Evolutionary conservation across 192 early-diverging fungal species (phyloP).

Genomic region (Coemansia sp.): DNA sequence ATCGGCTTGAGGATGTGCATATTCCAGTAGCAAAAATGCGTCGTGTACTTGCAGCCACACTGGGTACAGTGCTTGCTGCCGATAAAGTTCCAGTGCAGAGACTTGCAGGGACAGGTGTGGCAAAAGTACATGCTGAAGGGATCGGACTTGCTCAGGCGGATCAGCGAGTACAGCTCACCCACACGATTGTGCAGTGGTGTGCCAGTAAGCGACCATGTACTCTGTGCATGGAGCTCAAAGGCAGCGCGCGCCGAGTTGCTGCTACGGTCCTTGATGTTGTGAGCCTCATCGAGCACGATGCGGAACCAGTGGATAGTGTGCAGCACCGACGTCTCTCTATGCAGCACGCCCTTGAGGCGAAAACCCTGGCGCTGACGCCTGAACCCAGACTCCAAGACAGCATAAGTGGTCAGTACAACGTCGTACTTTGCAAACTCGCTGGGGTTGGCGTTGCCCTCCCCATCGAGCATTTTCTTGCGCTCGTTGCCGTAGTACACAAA

Average conservation of each 20-base stretch:
- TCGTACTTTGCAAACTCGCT: conserved; percentile 62
- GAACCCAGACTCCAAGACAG: conserved; percentile 71
- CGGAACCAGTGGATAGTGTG: conserved; percentile 80
- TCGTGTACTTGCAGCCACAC: conserved; percentile 63
- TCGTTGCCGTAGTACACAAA: conserved; percentile 73
- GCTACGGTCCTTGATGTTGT: conserved; percentile 86
- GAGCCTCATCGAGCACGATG: conserved; percentile 82
- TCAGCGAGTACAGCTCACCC: conserved; percentile 88
- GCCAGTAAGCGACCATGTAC: conserved; percentile 83
- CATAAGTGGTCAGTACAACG: conserved; percentile 74
- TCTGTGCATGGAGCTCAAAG: conserved; percentile 65
- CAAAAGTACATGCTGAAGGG: conserved; percentile 88
- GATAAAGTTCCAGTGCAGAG: conserved; percentile 61
- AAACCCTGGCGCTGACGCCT: conserved; percentile 71
- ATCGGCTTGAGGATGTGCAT: conserved; percentile 87
- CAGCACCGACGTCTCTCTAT: conserved; percentile 64
- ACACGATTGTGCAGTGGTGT: conserved; percentile 93
- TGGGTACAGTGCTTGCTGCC: conserved; percentile 52
- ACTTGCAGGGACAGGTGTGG: conserved; percentile 68
- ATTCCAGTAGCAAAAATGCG: conserved; percentile 86
- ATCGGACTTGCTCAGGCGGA: conserved; percentile 81
- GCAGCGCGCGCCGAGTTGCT: conserved; percentile 81
- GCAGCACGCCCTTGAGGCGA: conserved; percentile 59
- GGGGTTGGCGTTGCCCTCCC: conserved; percentile 15
- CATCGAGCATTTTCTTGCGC: conserved; percentile 54